Base-by-base conservation (phyloP, 331 rosid genomes). In the Pyracantha coccinea region DNA sequence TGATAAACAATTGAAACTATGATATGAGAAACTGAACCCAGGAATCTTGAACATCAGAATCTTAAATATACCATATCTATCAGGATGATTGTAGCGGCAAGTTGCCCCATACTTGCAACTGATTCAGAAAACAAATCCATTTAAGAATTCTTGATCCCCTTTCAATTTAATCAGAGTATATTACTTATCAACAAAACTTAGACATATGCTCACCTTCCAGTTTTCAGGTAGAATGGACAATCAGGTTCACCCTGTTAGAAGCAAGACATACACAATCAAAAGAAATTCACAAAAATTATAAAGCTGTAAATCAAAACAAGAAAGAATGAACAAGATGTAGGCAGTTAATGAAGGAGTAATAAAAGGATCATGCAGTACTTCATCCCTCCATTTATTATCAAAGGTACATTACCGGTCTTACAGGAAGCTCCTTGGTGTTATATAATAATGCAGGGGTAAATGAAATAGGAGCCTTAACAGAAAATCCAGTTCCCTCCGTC, bases 41-140 rank as follows among this genome's bases (percentile, higher is more conserved):
- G 73, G 70, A 69, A 74, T 47, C 24, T 78, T 45, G 25, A 83
- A 81, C 25, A 75, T 54, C 77, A 77, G 72, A 82, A 53, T 61
- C 28, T 58, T 65, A 81, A 21, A n/a, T 88, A 63, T 90, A 94
- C 99, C 95, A 73, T 64, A 82, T 73, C 90, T 77, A 77, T 90
- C 99, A 10, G 99, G 99, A 86, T 94, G 99, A 82, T 82, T 92
- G 92, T 94, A 94, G 83, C 99, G 97, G 79, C 99, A 94, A 70
- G 84, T 83, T 74, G 83, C 74, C 75, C 99, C 97, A 71, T 87
- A 94, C 87, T 94, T 94, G 93, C 99, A 94, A 79, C 99, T 94
- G 86, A 75, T 75, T 75, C 75, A 35, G 64, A 66, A 75, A 83
- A 85, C 29, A 35, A 80, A 78, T 68, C 77, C 78, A 73, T 13